Base-by-base conservation (phyloP, 2,329 filamentous ascomycete species). In the Aureobasidium sp. region DNA sequence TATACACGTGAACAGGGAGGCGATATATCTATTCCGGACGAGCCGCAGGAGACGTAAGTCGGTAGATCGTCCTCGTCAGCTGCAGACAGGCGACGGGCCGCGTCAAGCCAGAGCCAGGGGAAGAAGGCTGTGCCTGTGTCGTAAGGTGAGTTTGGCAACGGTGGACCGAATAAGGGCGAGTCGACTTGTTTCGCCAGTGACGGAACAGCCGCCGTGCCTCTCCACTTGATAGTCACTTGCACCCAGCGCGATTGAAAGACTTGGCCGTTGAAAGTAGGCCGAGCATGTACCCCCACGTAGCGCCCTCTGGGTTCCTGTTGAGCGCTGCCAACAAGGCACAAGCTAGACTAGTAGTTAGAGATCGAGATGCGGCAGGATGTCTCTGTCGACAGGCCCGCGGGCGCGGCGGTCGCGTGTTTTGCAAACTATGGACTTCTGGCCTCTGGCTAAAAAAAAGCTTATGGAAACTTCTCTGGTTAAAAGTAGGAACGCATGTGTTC, bases 61-160 rank as follows among this genome's bases (percentile, higher is more conserved):
- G 8, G 31, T 33, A n/a, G 54, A 48, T 48, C 19, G 22, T 56
- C 53, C 39, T 44, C 40, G 24, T 56, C 22, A 14, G 19, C n/a
- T 40, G 35, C 45, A 59, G 44, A 49, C 45, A 31, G 44, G 15
- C 47, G 29, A 44, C 31, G 42, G 42, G 39, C 57, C 57, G 45
- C 45, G 5, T 33, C 17, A 47, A 50, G 48, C 4, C 57, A 60
- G 57, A 45, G 57, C 35, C 24, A 60, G 24, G 49, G 24, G 57
- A 39, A 50, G 45, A 60, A 50, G 57, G 45, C 57, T 60, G 45
- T 50, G 57, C 27, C 33, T 49, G 57, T 49, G n/a, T 48, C 29
- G 44, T 33, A 27, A 17, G 24, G 53, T 47, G 17, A 47, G 53
- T 45, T 58, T 58, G 53, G 53, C 53, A 59, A 60, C 57, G 45